Evolutionary conservation across 75 land plant genomes (phyloP), one percentile per base, ranked within the genome.

Genomic region (Sequoia sempervirens): DNA sequence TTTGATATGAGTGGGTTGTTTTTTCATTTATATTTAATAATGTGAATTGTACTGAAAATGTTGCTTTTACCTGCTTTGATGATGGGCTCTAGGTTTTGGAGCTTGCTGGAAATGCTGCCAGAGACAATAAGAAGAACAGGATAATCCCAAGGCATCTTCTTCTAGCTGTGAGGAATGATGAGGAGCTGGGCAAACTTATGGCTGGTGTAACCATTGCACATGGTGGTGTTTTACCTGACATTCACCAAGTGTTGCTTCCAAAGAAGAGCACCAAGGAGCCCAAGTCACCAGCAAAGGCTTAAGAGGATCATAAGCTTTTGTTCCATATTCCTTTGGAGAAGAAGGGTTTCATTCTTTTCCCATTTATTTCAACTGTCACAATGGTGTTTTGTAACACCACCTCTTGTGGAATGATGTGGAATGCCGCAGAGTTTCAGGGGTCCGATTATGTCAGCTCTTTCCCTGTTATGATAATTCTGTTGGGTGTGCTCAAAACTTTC

Each of bases 91-190:
- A 86, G 87, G 87, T 86, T 34, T 73, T 86, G 82, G 87, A 86
- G 41, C 85, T 86, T 84, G 87, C 87, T 30, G 83, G 87, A 4
- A 86, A 86, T 85, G 87, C 83, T 18, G 87, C 87, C 1, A 84
- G 87, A 11, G 87, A 86, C 53, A 86, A 86, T 81, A 85, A 85
- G 80, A 86, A 86, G 87, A 86, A 74, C 54, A 74, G 88, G 10
- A 86, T 86, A 56, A 85, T 86, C 12, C 87, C 87, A 13, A 79
- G 87, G 38, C 87, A 86, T 78, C 53, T 86, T 34, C 87, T 86
- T 41, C 14, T 86, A 28, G 87, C 87, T 13, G 87, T 86, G 66
- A 84, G 87, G 18, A 86, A 86, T 85, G 87, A 86, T 76, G 83
- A 86, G 43, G 86, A 85, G n/a, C 15, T 85, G 61, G 75, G 86